Evolutionary conservation across 2,329 filamentous ascomycete species (phyloP), one percentile per base, ranked within the genome.

Genomic region (Pseudogymnoascus sp.): DNA sequence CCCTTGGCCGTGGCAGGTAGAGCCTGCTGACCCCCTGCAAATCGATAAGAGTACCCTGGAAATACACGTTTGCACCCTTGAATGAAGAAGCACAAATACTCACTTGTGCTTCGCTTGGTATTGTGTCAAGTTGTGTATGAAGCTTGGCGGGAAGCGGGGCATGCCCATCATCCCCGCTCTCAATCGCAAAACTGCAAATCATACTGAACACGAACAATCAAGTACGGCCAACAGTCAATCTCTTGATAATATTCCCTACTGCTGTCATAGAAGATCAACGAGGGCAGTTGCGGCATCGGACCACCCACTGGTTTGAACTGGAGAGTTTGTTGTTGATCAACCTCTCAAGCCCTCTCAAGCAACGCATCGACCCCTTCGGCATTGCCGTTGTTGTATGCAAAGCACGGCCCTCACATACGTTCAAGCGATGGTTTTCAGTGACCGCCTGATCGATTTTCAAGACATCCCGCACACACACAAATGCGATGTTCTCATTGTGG

Each of bases 91-190:
- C 28, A 54, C 47, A 54, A 54, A 33, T 33, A 33, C 6, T 4
- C 28, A 35, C 33, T 28, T 35, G 47, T 33, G 47, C 47, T 54
- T 35, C 6, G 16, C 47, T 54, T 54, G 47, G 47, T 54, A 20
- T 33, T 54, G 47, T 54, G 47, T 54, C 47, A 54, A 54, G 47
- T 54, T 33, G 47, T 35, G 28, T 54, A 54, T n/a, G 47, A 54
- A 11, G 47, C 47, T 54, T 54, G 47, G 47, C 47, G 33, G 33
- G 9, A 54, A 54, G 47, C 28, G 47, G 47, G 28, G 47, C 47
- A 54, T 12, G 43, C 4, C 47, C 28, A 33, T 18, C 5, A 14
- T n/a, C 28, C 47, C 28, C 47, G 11, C 39, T 25, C 47, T 54
- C 47, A 54, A 28, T 54, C 28, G 28, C 16, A 54, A 54, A 54